A percentile compares a stretch with the other conserved stretches of the same genome.
phyloP scores from a whole-genome alignment of 2,329 filamentous ascomycete species.

The Alternaria viburni region DNA sequence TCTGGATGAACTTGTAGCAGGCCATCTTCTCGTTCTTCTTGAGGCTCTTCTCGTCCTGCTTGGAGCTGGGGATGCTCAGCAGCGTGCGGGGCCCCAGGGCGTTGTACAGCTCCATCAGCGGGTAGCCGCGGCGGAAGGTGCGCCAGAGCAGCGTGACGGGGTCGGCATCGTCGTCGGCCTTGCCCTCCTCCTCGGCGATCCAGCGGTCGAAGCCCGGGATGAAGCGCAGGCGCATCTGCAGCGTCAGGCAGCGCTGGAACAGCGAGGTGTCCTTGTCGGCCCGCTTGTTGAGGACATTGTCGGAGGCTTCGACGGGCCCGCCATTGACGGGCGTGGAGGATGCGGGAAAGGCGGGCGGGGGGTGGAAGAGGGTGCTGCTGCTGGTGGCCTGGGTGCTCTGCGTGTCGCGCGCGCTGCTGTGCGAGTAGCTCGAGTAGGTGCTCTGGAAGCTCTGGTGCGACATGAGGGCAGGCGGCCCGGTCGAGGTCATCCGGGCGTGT shows the following conservation, averaged over 20 bases:
- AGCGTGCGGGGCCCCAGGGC: conserved; percentile 73
- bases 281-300: conserved; percentile 97
- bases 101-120: conserved; percentile 89
- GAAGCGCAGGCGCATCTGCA: conserved; percentile 80
- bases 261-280: conserved; percentile 90
- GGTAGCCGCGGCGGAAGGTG: conserved; percentile 81
- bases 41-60: conserved; percentile 61
- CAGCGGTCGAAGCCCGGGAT: conserved; percentile 83
- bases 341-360: conserved; percentile 34
- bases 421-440: conserved; percentile 56
- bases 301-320: conserved; percentile 74
- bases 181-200: conserved; percentile 73
- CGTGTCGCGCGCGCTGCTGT: conserved; percentile 54
- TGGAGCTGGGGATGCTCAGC: conserved; percentile 70
- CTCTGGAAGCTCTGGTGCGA: conserved; percentile 55
- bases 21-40: conserved; percentile 84
- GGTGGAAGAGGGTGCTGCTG: conserved; percentile 53
- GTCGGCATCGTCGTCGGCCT: conserved; percentile 71
- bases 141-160: conserved; percentile 93
- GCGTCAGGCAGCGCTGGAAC: conserved; percentile 90
- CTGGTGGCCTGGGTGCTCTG: conserved; percentile 56
- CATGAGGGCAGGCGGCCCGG: conserved; percentile 49
- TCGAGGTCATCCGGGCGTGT: conserved; percentile 45
- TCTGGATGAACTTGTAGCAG: conserved; percentile 90
- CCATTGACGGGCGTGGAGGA: conserved; percentile 51